A percentile compares a stretch with the other conserved stretches of the same genome.
Conservation (phyloP, 768 basidiomycete species). For the Suillus hirtellus region DNA sequence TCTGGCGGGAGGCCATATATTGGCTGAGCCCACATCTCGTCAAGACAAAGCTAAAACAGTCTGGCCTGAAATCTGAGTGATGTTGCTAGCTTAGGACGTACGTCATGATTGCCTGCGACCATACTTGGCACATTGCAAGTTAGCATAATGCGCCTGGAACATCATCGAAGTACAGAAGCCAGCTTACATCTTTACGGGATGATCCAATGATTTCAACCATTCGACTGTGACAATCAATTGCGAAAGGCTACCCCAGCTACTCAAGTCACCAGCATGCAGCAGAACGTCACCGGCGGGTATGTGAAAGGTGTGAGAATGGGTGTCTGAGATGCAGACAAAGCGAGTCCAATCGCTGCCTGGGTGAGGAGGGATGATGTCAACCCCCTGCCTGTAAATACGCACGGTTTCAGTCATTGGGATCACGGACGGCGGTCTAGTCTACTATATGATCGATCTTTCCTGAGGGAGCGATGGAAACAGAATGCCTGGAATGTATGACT, state of each 20-base stretch:
- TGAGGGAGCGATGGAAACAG: background rate
- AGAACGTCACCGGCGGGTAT: conserved; percentile 67
- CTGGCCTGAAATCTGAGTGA: background rate
- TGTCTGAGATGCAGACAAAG: conserved; percentile 38
- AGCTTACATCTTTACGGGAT: conserved; percentile 59
- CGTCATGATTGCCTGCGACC: conserved; percentile 74
- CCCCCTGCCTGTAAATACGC: conserved; percentile 8
- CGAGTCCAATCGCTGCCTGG: conserved; percentile 36
- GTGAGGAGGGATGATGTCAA: conserved; percentile 25
- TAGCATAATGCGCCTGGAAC: background rate
- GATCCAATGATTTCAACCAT: conserved; percentile 59
- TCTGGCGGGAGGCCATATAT: conserved; percentile 18
- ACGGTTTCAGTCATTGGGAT: background rate
- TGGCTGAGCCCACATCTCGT: conserved; percentile 17
- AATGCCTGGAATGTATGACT: background rate
- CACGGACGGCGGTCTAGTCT: background rate
- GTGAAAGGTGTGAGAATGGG: conserved; percentile 36
- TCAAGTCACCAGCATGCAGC: conserved; percentile 66
- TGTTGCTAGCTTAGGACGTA: conserved; percentile 23
- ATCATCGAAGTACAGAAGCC: background rate
- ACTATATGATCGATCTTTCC: background rate
- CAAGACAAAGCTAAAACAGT: conserved; percentile 27
- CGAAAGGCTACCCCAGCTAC: conserved; percentile 44
- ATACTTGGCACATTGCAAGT: conserved; percentile 39
- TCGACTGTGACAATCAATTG: conserved; percentile 52